phyloP scores from a whole-genome alignment of 805 yeast species.

The Wickerhamomyces strasburgensis region DNA sequence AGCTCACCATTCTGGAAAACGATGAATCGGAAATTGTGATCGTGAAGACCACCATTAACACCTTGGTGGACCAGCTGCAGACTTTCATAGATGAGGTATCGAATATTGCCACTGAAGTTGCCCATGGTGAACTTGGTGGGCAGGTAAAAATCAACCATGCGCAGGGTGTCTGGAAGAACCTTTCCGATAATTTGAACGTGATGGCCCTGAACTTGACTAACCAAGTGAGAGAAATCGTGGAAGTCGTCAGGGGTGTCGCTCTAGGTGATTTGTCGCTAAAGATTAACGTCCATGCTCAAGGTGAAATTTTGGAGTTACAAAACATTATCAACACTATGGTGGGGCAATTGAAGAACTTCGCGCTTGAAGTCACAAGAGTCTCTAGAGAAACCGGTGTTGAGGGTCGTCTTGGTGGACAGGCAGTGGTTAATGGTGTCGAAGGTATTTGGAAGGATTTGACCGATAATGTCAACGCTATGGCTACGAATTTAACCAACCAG shows the following conservation, averaged over 20 bases:
- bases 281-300: conserved; percentile 86
- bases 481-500: conserved; percentile 78
- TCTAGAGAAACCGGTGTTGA: conserved; percentile 89
- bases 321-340: conserved; percentile 87
- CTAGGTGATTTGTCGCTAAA: conserved; percentile 82
- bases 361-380: conserved; percentile 83
- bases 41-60: conserved; percentile 52
- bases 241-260: conserved; percentile 89
- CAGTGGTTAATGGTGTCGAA: conserved; percentile 73
- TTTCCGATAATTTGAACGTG: conserved; percentile 79
- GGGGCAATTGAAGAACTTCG: conserved; percentile 80
- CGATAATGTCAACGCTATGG: conserved; percentile 89
- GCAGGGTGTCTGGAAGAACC: conserved; percentile 81
- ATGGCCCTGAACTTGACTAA: conserved; percentile 86
- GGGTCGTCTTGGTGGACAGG: conserved; percentile 85
- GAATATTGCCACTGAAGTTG: conserved; percentile 83
- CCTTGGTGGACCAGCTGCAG: conserved; percentile 84
- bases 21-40: not conserved
- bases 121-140: conserved; percentile 87
- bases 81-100: conserved; percentile 71
- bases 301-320: conserved; percentile 78
- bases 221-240: conserved; percentile 84
- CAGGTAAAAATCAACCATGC: conserved; percentile 83
- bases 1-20: conserved; percentile 46
- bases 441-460: conserved; percentile 89